Base-by-base conservation (phyloP, 192 early-diverging fungal species). In the Backusella liffmaniae region DNA sequence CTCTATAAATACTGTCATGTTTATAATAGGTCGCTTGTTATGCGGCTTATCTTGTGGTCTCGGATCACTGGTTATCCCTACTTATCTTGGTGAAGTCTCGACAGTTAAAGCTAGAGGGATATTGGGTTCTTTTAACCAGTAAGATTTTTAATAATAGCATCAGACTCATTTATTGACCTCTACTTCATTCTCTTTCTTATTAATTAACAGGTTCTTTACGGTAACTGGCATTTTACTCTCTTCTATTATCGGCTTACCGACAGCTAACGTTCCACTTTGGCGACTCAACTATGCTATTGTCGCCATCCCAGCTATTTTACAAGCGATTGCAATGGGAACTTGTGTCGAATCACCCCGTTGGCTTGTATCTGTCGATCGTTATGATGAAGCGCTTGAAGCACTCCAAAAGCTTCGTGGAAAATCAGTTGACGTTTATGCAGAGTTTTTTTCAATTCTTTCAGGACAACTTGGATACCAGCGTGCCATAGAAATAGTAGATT, bases 311-410 rank as follows among this genome's bases (percentile, higher is more conserved):
- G 77, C 79, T n/a, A 73, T 92, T 26, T 72, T 90, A 51, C 93
- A 94, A 73, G 81, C 88, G 65, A 73, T 81, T 0, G 36, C 86
- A 71, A 81, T 93, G 16, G 83, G 86, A 9, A 81, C 90, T n/a
- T 88, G 88, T 66, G 89, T 90, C 72, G 88, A 90, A 76, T 89
- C 86, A 32, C 93, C 91, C 2, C 86, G 88, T 49, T 94, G 90
- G 85, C 79, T 94, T 66, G 76, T 87, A 29, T 82, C 88, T 21
- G 77, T 85, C 18, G 83, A 86, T 34, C 87, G 88, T 12, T 72
- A 87, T 29, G 79, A 81, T 46, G 92, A 93, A 42, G 87, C 89
- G 32, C 83, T 87, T 29, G 81, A 88, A 42, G 88, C 90, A 30
- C 82, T 94, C 44, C 74, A 81, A 26, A 85, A 84, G 3, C 78